Percentiles rank a stretch among this genome's conserved stretches.
phyloP scores from a whole-genome alignment of 2,329 filamentous ascomycete genomes.

The Phyllosticta paracitricarpa region DNA sequence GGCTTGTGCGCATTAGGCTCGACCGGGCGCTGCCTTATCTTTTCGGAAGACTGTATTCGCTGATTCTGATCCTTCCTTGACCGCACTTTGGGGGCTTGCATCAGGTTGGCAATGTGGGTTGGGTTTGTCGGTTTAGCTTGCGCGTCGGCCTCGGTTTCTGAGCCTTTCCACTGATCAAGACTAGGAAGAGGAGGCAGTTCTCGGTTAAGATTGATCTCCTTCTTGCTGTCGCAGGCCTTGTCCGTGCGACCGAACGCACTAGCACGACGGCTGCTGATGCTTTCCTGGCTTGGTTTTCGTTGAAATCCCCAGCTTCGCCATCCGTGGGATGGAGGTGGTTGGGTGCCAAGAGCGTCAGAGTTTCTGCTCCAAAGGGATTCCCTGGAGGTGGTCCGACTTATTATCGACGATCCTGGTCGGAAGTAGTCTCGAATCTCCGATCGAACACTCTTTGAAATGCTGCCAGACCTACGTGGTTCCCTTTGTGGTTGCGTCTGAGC shows the following conservation, averaged over 20 bases:
- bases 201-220: conserved; percentile 35
- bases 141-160: conserved; percentile 11
- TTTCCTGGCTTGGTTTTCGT: conserved; percentile 24
- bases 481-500: conserved; percentile 13
- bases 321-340: conserved; percentile 16
- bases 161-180: conserved; percentile 30
- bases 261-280: conserved; percentile 15
- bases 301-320: conserved; percentile 31
- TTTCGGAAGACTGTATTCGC: conserved; percentile 3
- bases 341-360: conserved; percentile 4
- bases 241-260: conserved; percentile 15
- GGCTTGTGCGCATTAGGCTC: background rate
- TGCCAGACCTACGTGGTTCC: conserved; percentile 21
- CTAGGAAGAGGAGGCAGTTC: conserved; percentile 39
- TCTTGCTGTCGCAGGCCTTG: conserved; percentile 18
- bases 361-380: conserved; percentile 19
- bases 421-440: conserved; percentile 33
- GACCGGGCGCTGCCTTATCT: background rate
- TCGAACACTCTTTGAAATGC: conserved; percentile 27
- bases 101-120: conserved; percentile 13
- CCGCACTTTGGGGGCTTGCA: conserved; percentile 9
- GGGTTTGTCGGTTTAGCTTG: conserved; percentile 2
- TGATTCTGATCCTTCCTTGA: conserved; percentile 1
- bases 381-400: conserved; percentile 26
- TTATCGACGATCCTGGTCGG: conserved; percentile 24